Evolutionary conservation across 495 filamentous ascomycete genomes (phyloP).

Genomic region (Podospora pseudopauciseta): DNA sequence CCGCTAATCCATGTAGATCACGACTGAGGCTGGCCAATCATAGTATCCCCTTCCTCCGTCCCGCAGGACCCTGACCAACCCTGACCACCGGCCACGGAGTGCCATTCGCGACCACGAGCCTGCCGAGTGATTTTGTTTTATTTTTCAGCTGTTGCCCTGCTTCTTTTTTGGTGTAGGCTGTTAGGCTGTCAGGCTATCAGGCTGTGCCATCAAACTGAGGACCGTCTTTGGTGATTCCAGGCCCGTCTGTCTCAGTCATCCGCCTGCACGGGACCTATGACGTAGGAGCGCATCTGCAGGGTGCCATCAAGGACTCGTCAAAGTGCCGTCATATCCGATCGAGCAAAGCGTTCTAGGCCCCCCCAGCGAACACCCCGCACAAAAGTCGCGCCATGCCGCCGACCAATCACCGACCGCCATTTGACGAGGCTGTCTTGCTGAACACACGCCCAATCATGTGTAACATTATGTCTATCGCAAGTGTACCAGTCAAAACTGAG

Average conservation of each 20-base stretch:
- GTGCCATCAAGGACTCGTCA: neutral
- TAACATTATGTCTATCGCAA: too few relatives aligned
- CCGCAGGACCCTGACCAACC: conserved; percentile 4
- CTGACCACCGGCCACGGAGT: neutral
- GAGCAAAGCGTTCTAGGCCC: conserved; percentile 5
- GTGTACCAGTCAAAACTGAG: too few relatives aligned
- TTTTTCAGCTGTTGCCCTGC: neutral
- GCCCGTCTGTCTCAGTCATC: neutral
- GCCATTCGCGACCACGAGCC: neutral
- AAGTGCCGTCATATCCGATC: conserved; percentile 13
- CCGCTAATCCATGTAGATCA: conserved; percentile 9
- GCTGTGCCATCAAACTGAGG: too few relatives aligned
- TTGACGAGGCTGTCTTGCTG: neutral
- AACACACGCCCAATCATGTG: neutral
- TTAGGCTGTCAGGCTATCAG: too few relatives aligned
- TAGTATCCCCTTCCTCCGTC: neutral
- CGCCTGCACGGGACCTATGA: neutral
- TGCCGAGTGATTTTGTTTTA: neutral
- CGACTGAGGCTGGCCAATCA: neutral
- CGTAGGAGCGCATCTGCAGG: conserved; percentile 5
- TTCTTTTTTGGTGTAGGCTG: too few relatives aligned
- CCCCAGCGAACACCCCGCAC: neutral
- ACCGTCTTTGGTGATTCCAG: too few relatives aligned
- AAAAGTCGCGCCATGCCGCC: neutral
- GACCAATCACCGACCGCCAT: neutral